These are phyloP conservation scores for Tricladium varicosporioides DNA, from an alignment of 2,329 filamentous ascomycete genomes.

Conservation along the genomic window DNA sequence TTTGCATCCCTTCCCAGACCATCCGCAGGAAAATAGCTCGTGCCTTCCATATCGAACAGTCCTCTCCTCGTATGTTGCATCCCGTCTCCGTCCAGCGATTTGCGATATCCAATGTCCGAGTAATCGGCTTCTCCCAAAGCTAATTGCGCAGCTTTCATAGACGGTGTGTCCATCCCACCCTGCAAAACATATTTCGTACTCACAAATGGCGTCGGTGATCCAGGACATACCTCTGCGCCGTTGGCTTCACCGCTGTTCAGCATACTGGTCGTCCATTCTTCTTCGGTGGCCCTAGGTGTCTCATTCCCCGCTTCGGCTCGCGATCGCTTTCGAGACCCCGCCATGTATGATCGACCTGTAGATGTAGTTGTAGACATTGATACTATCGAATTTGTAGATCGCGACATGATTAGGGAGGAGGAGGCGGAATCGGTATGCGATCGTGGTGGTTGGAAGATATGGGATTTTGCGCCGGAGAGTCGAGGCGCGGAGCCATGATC, in stretches of 20 bases:
- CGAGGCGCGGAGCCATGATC: conserved; percentile 22
- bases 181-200: conserved; percentile 50
- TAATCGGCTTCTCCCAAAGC: conserved; percentile 34
- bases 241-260: conserved; percentile 10
- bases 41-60: conserved; percentile 15
- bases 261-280: conserved; percentile 18
- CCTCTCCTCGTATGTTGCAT: conserved; percentile 1
- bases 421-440: conserved; percentile 38
- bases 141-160: conserved; percentile 31
- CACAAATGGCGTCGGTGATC: conserved; percentile 43
- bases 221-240: conserved; percentile 17
- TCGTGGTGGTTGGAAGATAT: conserved; percentile 43
- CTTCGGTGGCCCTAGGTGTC: conserved; percentile 6
- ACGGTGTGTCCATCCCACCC: conserved; percentile 48
- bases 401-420: conserved; percentile 31
- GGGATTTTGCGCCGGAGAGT: conserved; percentile 34
- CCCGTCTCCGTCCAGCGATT: conserved; percentile 19
- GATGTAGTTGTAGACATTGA: background rate
- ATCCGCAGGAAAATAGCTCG: conserved; percentile 17
- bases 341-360: background rate
- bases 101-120: conserved; percentile 40
- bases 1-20: conserved; percentile 22
- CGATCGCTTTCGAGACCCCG: conserved; percentile 18
- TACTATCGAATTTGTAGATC: conserved; percentile 17
- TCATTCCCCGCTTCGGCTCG: conserved; percentile 16